phyloP scores from a whole-genome alignment of 257 asterid genomes.

The Fraxinus pennsylvanica region DNA sequence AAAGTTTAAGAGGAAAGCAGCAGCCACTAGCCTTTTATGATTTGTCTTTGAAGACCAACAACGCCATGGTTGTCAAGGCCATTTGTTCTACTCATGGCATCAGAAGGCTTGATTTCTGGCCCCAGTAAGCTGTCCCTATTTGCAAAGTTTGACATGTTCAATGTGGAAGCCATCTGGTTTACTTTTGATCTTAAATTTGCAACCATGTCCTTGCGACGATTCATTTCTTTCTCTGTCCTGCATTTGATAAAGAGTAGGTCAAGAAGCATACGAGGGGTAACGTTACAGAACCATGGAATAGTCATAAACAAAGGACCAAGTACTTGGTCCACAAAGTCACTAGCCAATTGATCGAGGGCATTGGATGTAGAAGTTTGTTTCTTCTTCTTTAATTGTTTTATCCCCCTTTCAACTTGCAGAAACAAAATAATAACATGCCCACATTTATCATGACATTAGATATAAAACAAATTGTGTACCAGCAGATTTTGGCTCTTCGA shows the following conservation, averaged over 20 bases:
- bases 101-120: conserved; percentile 82
- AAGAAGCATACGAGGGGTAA: conserved; percentile 7
- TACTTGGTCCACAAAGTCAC: conserved; percentile 10
- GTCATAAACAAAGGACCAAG: conserved; percentile 13
- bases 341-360: background rate
- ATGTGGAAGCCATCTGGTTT: conserved; percentile 76
- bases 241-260: conserved; percentile 22
- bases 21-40: conserved; percentile 76
- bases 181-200: conserved; percentile 69
- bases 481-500: background rate
- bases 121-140: conserved; percentile 93
- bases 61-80: conserved; percentile 85
- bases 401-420: background rate
- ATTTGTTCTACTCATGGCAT: conserved; percentile 73
- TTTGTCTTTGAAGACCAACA: conserved; percentile 89
- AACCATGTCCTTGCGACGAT: conserved; percentile 84
- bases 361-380: background rate
- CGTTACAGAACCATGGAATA: background rate
- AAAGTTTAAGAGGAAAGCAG: conserved; percentile 12
- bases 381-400: background rate
- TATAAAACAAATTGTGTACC: background rate
- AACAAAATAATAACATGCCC: background rate
- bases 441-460: background rate
- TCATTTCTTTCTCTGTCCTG: conserved; percentile 90
- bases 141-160: conserved; percentile 88